These are phyloP conservation scores for Ophiostoma pallidulum DNA, from an alignment of 2,329 filamentous ascomycete genomes.

Conservation along the genomic window DNA sequence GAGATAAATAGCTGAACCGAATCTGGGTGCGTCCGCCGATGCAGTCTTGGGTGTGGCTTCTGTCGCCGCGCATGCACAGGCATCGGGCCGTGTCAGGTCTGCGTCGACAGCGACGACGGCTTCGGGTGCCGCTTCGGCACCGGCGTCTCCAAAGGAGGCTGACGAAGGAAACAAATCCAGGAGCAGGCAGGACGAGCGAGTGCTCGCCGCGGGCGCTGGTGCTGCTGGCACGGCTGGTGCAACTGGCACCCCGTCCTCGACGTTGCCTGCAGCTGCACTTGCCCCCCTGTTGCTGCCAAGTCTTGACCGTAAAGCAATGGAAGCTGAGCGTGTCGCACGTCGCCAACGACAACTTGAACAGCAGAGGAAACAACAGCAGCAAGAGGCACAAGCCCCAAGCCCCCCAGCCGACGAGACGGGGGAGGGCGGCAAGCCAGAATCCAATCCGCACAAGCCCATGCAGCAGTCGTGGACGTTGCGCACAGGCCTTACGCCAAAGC, in stretches of 20 bases:
- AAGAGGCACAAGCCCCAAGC: neutral
- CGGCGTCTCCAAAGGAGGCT: conserved; percentile 1
- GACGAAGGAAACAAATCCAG: neutral
- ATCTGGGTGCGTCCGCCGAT: no score
- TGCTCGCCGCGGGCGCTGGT: no score
- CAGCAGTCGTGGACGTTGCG: conserved; percentile 4
- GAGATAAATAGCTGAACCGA: no score
- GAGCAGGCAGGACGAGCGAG: neutral
- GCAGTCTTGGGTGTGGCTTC: no score
- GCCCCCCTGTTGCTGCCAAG: conserved; percentile 32
- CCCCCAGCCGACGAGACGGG: neutral
- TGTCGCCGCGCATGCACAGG: no score
- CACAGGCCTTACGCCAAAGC: no score
- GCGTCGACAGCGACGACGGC: conserved; percentile 10
- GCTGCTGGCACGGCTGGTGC: neutral
- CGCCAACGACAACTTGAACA: conserved; percentile 42
- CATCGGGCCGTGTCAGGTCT: no score
- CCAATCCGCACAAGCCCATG: no score
- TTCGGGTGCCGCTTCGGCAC: conserved; percentile 6
- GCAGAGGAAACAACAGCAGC: neutral
- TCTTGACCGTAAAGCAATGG: conserved; percentile 74
- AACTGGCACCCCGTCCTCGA: neutral
- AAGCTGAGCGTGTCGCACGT: conserved; percentile 68
- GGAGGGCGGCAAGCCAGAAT: no score
- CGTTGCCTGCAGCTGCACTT: neutral